Evolutionary conservation across 106 monocot species (phyloP).

Genomic region (Triglochin maritima): DNA sequence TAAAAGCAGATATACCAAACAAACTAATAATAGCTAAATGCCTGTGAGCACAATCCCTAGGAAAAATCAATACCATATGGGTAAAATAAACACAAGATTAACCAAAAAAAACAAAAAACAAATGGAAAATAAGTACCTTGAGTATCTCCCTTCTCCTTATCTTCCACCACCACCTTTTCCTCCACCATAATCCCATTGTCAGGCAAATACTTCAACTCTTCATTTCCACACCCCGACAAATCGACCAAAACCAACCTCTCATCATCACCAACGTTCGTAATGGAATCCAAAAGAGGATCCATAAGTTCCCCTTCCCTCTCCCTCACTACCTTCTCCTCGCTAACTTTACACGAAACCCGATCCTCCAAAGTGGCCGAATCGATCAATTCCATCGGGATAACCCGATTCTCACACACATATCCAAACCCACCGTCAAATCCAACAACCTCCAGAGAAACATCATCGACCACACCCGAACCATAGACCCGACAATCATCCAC

Average conservation of each 20-base stretch:
- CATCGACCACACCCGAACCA: no score
- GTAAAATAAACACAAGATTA: neutral
- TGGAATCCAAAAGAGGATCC: conserved; percentile 5
- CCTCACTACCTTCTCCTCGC: neutral
- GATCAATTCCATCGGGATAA: conserved; percentile 43
- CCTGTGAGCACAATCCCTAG: no score
- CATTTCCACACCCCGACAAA: no score
- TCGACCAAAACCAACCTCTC: neutral
- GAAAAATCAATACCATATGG: no score
- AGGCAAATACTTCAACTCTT: no score
- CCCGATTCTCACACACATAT: conserved; percentile 7
- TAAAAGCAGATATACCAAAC: no score
- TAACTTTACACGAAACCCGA: neutral
- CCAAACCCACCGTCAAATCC: no score
- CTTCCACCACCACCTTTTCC: neutral
- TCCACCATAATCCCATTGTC: neutral
- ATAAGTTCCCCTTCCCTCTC: neutral
- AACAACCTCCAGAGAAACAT: no score
- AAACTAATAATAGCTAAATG: no score
- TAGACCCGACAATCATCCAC: no score
- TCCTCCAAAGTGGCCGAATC: conserved; percentile 30
- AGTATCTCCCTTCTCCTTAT: neutral
- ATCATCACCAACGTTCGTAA: neutral
- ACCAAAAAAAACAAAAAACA: no score
- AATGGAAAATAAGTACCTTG: conserved; percentile 9